phyloP scores from a whole-genome alignment of 768 basidiomycete species.

The Termitomyces sp. region DNA sequence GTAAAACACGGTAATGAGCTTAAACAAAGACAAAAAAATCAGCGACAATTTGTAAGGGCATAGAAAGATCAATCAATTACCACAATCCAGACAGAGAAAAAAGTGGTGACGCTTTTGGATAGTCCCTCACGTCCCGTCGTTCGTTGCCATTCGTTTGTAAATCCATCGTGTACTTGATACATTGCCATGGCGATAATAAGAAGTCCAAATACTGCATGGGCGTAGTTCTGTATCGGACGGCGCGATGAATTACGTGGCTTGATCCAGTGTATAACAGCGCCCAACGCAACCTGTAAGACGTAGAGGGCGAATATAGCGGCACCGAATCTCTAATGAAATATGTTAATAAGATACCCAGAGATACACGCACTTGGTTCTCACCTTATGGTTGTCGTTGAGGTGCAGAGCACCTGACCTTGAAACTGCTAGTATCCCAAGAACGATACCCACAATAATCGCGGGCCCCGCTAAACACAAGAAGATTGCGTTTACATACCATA shows the following conservation, averaged over 20 bases:
- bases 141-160: slow-evolving; percentile 42
- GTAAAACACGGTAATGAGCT: slow-evolving; percentile 42
- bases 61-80: slow-evolving; percentile 26
- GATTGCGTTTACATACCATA: slow-evolving; percentile 8
- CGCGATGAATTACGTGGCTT: slow-evolving; percentile 32
- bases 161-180: slow-evolving; percentile 46
- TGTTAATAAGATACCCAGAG: not conserved
- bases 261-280: slow-evolving; percentile 48
- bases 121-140: slow-evolving; percentile 37
- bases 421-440: slow-evolving; percentile 39
- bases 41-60: not conserved
- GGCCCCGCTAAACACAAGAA: slow-evolving; percentile 31
- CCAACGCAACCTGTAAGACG: slow-evolving; percentile 41
- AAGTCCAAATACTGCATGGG: slow-evolving; percentile 52
- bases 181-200: slow-evolving; percentile 43
- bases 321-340: slow-evolving; percentile 38
- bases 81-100: slow-evolving; percentile 46
- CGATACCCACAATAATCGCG: slow-evolving; percentile 35
- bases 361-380: slow-evolving; percentile 12
- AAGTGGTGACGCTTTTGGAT: slow-evolving; percentile 28
- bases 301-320: slow-evolving; percentile 46
- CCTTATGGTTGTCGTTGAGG: slow-evolving; percentile 46
- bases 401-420: slow-evolving; percentile 27
- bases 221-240: slow-evolving; percentile 51
- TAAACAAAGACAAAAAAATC: not conserved